Evolutionary conservation across 805 yeast species (phyloP), one percentile per base, ranked within the genome.

Genomic region (Sugiyamaella valdiviana): DNA sequence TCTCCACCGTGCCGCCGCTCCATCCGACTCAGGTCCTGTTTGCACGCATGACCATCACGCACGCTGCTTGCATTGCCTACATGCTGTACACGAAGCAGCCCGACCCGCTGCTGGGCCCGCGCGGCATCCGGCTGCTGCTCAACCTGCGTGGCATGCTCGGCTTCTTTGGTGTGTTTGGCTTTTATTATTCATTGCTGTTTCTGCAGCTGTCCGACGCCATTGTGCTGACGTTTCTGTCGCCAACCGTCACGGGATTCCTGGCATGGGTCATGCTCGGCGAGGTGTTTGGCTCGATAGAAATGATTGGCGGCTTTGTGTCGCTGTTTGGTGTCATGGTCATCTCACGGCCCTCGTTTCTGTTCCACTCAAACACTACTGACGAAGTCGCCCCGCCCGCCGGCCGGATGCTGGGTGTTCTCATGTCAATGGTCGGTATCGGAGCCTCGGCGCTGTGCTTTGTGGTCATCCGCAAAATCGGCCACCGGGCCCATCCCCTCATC

Each of bases 191-290:
- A 1, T 68, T 89, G 54, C 73, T 79, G 67, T 85, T 83, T 58
- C 70, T 89, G 41, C 77, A 86, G 44, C 74, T 89, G 5, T 81
- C 90, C 9, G 96, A 89, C 60, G 85, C 95, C 0, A 82, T 86
- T 0, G 82, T 85, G 14, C 82, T 89, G 44, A 79, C 91, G 2
- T 89, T 89, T 56, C 64, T 89, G 58, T 72, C 80, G 0, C 97
- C 97, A 0, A 74, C 85, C 47, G 75, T 84, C 15, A 84, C 95
- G 0, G 85, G 88, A 0, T 64, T 87, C 19, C 64, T 83, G 47
- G 95, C 96, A 0, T 81, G 82, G 74, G 51, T 78, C 1, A 61
- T 84, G 2, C 66, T 89, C 24, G 74, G 77, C 39, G 96, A 89
- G 60, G 64, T 74, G 6, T 83, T 84, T 63, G 77, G 87, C 3